Percentiles rank a stretch among this genome's conserved stretches.
These are phyloP conservation scores for Diplocarpon mali DNA, from an alignment of 2,329 filamentous ascomycete species.

Conservation along the genomic window DNA sequence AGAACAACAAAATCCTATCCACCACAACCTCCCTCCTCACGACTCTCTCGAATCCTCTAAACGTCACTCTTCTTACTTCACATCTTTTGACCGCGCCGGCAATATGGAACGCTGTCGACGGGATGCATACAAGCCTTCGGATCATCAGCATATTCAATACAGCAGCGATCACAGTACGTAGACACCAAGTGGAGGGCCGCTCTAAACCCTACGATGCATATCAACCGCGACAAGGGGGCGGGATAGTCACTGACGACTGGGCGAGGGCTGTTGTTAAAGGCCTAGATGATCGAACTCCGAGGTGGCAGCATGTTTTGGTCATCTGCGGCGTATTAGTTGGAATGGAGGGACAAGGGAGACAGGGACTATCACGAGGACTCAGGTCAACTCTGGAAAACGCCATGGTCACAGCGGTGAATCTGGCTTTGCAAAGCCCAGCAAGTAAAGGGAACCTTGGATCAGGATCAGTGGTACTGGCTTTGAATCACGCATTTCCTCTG, in stretches of 20 bases:
- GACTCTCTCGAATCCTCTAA: conserved; percentile 46
- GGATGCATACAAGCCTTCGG: conserved; percentile 38
- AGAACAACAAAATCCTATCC: conserved; percentile 30
- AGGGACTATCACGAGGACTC: conserved; percentile 41
- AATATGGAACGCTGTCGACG: conserved; percentile 42
- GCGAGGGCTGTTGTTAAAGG: conserved; percentile 30
- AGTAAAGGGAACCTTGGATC: conserved; percentile 39
- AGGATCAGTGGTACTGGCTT: conserved; percentile 43
- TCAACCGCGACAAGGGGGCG: conserved; percentile 32
- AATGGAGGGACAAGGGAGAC: conserved; percentile 44
- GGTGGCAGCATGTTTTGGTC: conserved; percentile 57
- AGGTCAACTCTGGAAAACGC: conserved; percentile 47
- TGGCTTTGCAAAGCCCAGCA: conserved; percentile 43
- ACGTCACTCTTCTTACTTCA: conserved; percentile 45
- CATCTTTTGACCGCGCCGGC: conserved; percentile 47
- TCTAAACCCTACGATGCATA: conserved; percentile 26
- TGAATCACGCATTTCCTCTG: conserved; percentile 53
- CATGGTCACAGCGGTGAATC: conserved; percentile 48
- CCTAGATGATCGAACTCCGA: conserved; percentile 44
- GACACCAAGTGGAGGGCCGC: conserved; percentile 26
- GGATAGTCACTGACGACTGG: conserved; percentile 36
- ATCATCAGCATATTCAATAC: conserved; percentile 47
- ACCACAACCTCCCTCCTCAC: conserved; percentile 45
- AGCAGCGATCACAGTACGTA: conserved; percentile 30
- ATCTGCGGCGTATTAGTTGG: conserved; percentile 51